Evolutionary conservation across 2,329 filamentous ascomycete genomes (phyloP), one percentile per base, ranked within the genome.

Genomic region (Leptographium lundbergii): DNA sequence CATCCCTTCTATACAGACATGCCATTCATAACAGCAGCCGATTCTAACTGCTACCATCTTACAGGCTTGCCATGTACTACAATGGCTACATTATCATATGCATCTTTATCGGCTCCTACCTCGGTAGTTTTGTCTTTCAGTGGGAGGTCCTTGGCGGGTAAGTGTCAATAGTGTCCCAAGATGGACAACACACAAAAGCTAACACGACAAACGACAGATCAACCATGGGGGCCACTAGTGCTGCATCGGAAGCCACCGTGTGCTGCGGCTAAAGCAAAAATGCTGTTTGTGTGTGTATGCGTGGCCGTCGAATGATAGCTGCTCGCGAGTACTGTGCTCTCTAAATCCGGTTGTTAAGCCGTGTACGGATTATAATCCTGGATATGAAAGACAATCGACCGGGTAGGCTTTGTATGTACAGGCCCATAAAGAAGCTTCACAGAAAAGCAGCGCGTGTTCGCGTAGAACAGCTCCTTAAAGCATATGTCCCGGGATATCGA

Each of bases 11-110:
- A n/a, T 57, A 11, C 32, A 19, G 10, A 6, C 34, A 7, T 55
- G 13, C 36, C 36, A 39, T 39, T 17, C 4, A 14, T 0, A 19
- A 39, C 36, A 39, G 13, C 14, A 34, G 32, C 9, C 32, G 32
- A 34, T 34, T 19, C 51, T 17, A 4, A 25, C 14, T n/a, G 56
- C 9, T 53, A 34, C 32, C 32, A 10, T 42, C 47, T 14, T 9
- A 19, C 50, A 59, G 57, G 6, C 71, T 73, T n/a, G 78, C 77
- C 63, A 81, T 82, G 78, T 82, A 82, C 69, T 84, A 79, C 72
- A 83, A 82, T 65, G 82, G 85, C 11, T 94, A 89, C 71, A 79
- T 94, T 63, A 88, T 94, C 69, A 85, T 92, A 61, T 89, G 84
- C 65, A 89, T 94, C 69, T 81, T 92, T 62, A 80, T 92, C 59